Conservation (phyloP, 2,329 filamentous ascomycete species). For the Aspergillus brasiliensis region DNA sequence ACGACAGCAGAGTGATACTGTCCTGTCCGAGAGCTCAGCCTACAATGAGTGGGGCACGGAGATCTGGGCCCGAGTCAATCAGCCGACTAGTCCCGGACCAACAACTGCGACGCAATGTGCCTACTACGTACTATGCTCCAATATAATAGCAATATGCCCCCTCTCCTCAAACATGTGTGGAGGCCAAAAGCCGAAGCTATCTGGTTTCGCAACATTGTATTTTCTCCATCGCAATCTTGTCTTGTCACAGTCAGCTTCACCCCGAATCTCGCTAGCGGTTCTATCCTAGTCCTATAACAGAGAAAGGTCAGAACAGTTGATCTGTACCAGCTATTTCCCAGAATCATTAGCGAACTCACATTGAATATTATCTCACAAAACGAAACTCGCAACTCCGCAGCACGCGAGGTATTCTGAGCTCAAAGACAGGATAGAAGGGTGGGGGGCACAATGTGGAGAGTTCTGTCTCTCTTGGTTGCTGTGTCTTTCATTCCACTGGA, state of each 20-base stretch:
- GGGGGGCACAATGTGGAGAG: conserved; percentile 10
- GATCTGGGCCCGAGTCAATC: background rate
- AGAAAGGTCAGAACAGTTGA: background rate
- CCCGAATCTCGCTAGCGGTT: background rate
- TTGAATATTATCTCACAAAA: background rate
- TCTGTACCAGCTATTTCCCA: background rate
- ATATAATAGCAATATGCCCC: background rate
- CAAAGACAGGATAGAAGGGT: background rate
- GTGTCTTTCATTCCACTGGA: conserved; percentile 19
- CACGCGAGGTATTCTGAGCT: background rate
- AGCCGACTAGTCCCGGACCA: background rate
- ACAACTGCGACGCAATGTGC: background rate
- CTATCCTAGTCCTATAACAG: background rate
- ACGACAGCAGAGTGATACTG: conserved; percentile 1
- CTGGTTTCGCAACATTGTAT: background rate
- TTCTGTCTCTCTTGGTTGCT: conserved; percentile 16
- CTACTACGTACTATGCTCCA: background rate
- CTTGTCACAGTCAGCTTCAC: background rate
- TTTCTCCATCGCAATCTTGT: background rate
- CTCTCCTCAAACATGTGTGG: background rate
- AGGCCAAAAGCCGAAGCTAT: background rate
- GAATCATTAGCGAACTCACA: background rate
- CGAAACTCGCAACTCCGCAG: background rate
- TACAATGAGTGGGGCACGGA: background rate
- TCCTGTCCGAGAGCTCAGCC: background rate